These are phyloP conservation scores for Coix lacrymajobi DNA, from an alignment of 176 grass and related monocot species.

Conservation along the genomic window DNA sequence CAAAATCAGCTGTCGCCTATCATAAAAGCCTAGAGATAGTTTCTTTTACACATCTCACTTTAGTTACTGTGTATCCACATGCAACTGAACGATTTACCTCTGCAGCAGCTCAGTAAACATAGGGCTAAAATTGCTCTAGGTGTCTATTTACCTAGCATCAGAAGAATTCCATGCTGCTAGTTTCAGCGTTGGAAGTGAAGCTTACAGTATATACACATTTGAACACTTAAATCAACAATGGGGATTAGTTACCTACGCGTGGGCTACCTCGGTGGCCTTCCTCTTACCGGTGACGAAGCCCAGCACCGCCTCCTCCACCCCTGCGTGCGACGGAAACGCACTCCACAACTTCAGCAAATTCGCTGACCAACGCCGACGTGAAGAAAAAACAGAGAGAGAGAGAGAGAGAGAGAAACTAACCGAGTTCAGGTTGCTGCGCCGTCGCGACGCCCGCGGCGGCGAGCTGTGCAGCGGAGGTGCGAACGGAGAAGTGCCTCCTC, in stretches of 20 bases:
- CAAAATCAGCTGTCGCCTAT: background rate
- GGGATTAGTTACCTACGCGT: too few species aligned
- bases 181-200: background rate
- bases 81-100: background rate
- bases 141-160: background rate
- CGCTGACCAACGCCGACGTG: too few species aligned
- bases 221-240: background rate
- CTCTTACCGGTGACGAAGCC: too few species aligned
- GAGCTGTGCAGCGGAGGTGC: background rate
- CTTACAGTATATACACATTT: background rate
- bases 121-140: background rate
- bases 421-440: background rate
- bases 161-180: background rate
- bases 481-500: conserved; percentile 35
- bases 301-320: conserved; percentile 52
- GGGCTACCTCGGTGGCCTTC: too few species aligned
- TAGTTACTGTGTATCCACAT: background rate
- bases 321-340: too few species aligned
- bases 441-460: background rate
- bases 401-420: too few species aligned
- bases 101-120: too few species aligned
- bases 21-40: background rate
- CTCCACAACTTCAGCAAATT: too few species aligned
- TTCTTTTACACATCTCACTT: background rate
- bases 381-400: too few species aligned